These are phyloP conservation scores for Chaetoceros muelleri DNA, from an alignment of 108 stramenopile species.

Conservation along the genomic window DNA sequence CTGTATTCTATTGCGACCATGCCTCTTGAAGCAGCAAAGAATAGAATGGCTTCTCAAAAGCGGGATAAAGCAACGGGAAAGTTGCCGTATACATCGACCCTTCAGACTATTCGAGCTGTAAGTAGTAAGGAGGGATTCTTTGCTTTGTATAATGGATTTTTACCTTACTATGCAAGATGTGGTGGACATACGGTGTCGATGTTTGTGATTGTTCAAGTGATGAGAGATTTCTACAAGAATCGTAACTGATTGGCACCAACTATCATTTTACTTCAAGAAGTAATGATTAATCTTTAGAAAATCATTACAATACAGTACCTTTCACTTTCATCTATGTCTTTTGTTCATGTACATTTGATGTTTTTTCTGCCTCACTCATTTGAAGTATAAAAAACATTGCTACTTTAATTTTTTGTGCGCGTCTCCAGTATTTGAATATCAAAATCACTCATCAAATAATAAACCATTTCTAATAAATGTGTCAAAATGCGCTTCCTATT, in stretches of 20 bases:
- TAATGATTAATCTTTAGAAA: no score
- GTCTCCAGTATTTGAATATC: no score
- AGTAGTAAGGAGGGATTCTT: slow-evolving; percentile 64
- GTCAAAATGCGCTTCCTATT: no score
- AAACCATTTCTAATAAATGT: no score
- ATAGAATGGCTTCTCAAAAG: slow-evolving; percentile 91
- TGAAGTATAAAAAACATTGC: no score
- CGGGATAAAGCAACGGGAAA: slow-evolving; percentile 53
- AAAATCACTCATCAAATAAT: no score
- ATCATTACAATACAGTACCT: no score
- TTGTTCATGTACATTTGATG: no score
- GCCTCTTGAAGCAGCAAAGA: slow-evolving; percentile 91
- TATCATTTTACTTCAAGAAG: no score
- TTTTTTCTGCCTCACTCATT: no score
- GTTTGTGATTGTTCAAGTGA: slow-evolving; percentile 82
- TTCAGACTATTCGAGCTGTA: slow-evolving; percentile 70
- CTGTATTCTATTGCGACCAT: slow-evolving; percentile 89
- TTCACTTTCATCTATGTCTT: no score
- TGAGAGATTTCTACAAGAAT: slow-evolving; percentile 56
- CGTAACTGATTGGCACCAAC: neutral
- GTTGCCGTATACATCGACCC: slow-evolving; percentile 73
- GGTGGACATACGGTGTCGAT: slow-evolving; percentile 93
- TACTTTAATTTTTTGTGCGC: no score
- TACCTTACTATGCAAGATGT: slow-evolving; percentile 90
- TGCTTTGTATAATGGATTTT: slow-evolving; percentile 73